These are phyloP conservation scores for Apophysomyces trapeziformis DNA, from an alignment of 371 early-diverging fungal species.

Conservation along the genomic window DNA sequence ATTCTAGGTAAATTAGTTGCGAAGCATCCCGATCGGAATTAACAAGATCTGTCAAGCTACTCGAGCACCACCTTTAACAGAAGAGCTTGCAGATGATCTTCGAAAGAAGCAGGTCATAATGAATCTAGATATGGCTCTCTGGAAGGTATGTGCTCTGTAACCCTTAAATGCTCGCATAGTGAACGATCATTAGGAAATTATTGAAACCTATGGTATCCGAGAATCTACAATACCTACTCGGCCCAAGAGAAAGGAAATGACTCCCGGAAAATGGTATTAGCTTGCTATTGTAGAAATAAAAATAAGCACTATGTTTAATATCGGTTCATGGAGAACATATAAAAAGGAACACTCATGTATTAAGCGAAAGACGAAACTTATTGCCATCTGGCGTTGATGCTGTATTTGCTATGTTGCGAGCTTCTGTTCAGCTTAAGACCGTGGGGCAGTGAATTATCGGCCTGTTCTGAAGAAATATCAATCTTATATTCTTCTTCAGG, in stretches of 20 bases:
- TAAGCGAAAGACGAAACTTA: neutral
- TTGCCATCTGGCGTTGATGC: neutral
- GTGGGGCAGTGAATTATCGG: too few species aligned
- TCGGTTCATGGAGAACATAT: too few species aligned
- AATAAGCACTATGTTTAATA: neutral
- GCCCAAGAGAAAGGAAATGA: constrained; percentile 25
- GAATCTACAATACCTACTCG: constrained; percentile 69
- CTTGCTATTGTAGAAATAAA: neutral
- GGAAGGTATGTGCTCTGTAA: constrained; percentile 54
- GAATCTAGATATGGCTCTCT: constrained; percentile 72
- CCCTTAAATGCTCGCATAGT: neutral
- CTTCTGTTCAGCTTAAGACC: too few species aligned
- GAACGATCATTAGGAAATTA: constrained; percentile 51
- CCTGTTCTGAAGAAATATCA: too few species aligned
- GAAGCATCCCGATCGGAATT: neutral
- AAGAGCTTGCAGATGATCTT: constrained; percentile 65
- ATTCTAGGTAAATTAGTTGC: constrained; percentile 44
- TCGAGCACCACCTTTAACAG: constrained; percentile 63
- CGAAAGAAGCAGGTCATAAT: constrained; percentile 85
- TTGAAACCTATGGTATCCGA: constrained; percentile 67
- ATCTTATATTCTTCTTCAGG: too few species aligned
- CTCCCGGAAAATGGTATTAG: constrained; percentile 52
- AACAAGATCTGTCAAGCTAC: constrained; percentile 42
- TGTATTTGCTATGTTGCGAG: too few species aligned
- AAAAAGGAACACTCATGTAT: too few species aligned